phyloP scores from a whole-genome alignment of 176 grass and related monocot genomes.

The Triticum timopheevii region DNA sequence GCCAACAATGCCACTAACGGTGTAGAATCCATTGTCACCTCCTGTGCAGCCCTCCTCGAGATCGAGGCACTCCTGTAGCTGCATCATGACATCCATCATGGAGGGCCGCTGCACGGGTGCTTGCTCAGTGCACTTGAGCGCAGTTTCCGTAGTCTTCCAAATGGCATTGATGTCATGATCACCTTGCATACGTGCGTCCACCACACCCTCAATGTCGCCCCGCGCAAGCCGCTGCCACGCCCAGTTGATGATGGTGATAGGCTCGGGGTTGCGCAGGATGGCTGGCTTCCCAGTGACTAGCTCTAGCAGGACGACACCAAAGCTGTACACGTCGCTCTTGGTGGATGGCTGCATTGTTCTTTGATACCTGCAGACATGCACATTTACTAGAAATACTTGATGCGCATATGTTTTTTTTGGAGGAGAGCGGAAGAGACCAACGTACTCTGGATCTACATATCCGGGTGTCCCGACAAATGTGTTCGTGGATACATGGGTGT shows the following conservation, averaged over 20 bases:
- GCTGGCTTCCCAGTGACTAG: constrained; percentile 30
- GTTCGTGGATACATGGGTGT: constrained; percentile 31
- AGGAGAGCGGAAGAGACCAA: background rate
- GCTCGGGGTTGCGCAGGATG: constrained; percentile 7
- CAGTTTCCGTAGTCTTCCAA: constrained; percentile 53
- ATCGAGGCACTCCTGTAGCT: constrained; percentile 51
- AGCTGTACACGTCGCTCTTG: constrained; percentile 65
- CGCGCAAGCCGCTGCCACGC: constrained; percentile 6
- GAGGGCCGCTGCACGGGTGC: constrained; percentile 18
- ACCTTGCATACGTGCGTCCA: constrained; percentile 29
- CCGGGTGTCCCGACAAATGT: constrained; percentile 23
- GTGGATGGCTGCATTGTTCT: background rate
- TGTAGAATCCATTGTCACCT: too few species aligned
- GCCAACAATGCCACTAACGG: background rate
- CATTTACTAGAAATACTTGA: background rate
- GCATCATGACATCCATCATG: constrained; percentile 48
- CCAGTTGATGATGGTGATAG: constrained; percentile 32
- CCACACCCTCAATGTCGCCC: constrained; percentile 28
- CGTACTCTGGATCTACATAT: constrained; percentile 65
- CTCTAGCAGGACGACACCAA: constrained; percentile 52
- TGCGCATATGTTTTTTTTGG: background rate
- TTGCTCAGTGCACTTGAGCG: constrained; percentile 46
- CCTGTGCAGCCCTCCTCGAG: constrained; percentile 14
- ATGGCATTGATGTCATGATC: constrained; percentile 42
- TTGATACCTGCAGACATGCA: background rate